These are phyloP conservation scores for Allium fistulosum DNA, from an alignment of 106 monocot genomes.

Conservation along the genomic window DNA sequence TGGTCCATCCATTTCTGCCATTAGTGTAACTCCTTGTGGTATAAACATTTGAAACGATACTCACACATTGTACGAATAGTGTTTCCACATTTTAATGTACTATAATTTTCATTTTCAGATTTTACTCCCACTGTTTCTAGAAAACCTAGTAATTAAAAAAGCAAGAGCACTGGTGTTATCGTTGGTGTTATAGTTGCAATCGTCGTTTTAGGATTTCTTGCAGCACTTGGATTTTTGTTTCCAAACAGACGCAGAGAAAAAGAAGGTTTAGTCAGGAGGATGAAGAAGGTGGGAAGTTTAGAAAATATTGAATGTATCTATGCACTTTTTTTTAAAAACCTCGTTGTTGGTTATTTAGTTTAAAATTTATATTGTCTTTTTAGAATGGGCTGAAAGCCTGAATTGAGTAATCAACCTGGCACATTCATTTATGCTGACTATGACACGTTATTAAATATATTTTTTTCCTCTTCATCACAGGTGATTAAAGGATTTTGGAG, in stretches of 20 bases:
- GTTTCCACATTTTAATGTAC: no score
- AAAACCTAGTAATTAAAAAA: slow-evolving; percentile 22
- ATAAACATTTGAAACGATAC: slow-evolving; percentile 6
- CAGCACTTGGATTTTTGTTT: slow-evolving; percentile 17
- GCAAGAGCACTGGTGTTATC: slow-evolving; percentile 32
- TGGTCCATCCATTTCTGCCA: slow-evolving; percentile 57
- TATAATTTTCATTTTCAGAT: slow-evolving; percentile 17
- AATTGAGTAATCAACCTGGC: slow-evolving; percentile 26
- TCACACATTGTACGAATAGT: no score
- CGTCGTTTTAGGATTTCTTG: slow-evolving; percentile 14
- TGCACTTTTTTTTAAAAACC: no score
- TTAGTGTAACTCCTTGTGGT: slow-evolving; percentile 57
- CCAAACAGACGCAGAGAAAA: slow-evolving; percentile 21
- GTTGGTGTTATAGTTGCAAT: slow-evolving; percentile 37
- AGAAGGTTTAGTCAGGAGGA: slow-evolving; percentile 26
- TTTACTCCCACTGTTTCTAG: slow-evolving; percentile 54
- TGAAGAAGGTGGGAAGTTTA: slow-evolving; percentile 34
- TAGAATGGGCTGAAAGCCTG: slow-evolving; percentile 38
- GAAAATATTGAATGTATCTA: not conserved
- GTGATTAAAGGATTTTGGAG: no score
- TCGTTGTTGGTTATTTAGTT: no score
- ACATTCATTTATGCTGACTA: slow-evolving; percentile 53
- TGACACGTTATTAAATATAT: no score
- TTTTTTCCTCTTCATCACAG: no score
- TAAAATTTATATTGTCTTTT: not conserved